Percentiles rank a stretch among this genome's conserved stretches.
Evolutionary conservation across 768 basidiomycete genomes (phyloP).

Genomic region (Gloeostereum incarnatum): DNA sequence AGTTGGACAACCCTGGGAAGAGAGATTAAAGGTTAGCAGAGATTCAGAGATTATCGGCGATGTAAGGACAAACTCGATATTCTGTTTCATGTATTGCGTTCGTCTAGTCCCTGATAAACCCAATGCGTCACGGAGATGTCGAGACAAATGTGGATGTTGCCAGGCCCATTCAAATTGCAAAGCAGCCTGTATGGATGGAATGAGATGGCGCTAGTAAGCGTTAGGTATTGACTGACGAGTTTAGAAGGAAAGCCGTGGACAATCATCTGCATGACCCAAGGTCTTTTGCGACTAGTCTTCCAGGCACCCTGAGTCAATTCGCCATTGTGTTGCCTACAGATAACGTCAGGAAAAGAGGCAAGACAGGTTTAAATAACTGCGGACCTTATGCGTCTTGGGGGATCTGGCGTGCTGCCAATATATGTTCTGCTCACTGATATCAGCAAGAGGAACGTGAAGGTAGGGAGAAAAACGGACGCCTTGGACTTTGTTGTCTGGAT

Average conservation of each 20-base stretch:
- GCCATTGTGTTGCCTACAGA: conserved; percentile 70
- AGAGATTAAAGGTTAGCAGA: conserved; percentile 5
- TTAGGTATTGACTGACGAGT: conserved; percentile 21
- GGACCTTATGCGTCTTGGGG: conserved; percentile 55
- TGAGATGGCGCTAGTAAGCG: neutral
- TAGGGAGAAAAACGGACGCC: conserved; percentile 19
- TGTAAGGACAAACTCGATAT: conserved; percentile 31
- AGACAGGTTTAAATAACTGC: conserved; percentile 5
- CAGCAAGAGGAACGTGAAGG: conserved; percentile 1
- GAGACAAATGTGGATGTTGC: conserved; percentile 67
- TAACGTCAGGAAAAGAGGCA: neutral
- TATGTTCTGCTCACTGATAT: conserved; percentile 41
- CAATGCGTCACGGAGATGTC: conserved; percentile 45
- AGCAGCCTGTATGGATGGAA: conserved; percentile 37
- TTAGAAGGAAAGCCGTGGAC: conserved; percentile 78
- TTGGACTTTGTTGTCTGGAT: conserved; percentile 41
- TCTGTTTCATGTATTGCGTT: conserved; percentile 27
- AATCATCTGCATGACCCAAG: conserved; percentile 84
- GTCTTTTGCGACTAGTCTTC: conserved; percentile 50
- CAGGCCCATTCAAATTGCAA: conserved; percentile 81
- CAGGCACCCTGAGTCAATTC: conserved; percentile 62
- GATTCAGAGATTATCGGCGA: too few relatives aligned
- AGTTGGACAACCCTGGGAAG: conserved; percentile 41
- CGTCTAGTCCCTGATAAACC: conserved; percentile 30
- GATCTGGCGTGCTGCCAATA: conserved; percentile 65